Conservation (phyloP, 805 yeast species). For the Ogataea henricii region DNA sequence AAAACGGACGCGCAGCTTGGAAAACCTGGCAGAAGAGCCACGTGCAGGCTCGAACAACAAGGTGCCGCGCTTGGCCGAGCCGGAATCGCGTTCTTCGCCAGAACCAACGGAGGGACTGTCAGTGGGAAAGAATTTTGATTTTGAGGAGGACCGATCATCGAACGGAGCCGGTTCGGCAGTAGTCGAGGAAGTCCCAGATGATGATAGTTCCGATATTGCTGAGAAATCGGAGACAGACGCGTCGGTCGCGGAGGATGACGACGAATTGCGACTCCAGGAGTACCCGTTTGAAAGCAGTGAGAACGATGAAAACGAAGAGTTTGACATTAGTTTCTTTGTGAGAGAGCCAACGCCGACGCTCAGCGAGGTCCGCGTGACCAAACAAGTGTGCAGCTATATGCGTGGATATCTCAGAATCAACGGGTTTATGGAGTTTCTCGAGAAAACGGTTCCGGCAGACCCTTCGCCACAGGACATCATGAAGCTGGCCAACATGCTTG, state of each 20-base stretch:
- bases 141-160: constrained; percentile 8
- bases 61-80: constrained; percentile 6
- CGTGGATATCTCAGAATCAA: constrained; percentile 55
- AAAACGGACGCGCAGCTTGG: constrained; percentile 15
- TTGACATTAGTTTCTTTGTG: constrained; percentile 17
- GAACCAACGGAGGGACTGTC: constrained; percentile 12
- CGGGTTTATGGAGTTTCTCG: constrained; percentile 60
- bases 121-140: constrained; percentile 11
- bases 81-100: constrained; percentile 1
- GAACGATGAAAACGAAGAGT: constrained; percentile 7
- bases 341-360: constrained; percentile 23
- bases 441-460: constrained; percentile 57
- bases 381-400: constrained; percentile 46
- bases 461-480: constrained; percentile 61
- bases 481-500: constrained; percentile 60
- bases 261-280: constrained; percentile 11
- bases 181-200: constrained; percentile 3
- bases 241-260: constrained; percentile 2
- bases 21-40: constrained; percentile 1
- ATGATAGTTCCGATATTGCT: constrained; percentile 7
- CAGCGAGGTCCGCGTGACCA: constrained; percentile 33
- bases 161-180: not conserved
- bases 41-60: not conserved
- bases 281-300: constrained; percentile 7
- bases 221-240: constrained; percentile 1